Evolutionary conservation across 169 alveolate species (phyloP).

Genomic region (Eimeria sp.): DNA sequence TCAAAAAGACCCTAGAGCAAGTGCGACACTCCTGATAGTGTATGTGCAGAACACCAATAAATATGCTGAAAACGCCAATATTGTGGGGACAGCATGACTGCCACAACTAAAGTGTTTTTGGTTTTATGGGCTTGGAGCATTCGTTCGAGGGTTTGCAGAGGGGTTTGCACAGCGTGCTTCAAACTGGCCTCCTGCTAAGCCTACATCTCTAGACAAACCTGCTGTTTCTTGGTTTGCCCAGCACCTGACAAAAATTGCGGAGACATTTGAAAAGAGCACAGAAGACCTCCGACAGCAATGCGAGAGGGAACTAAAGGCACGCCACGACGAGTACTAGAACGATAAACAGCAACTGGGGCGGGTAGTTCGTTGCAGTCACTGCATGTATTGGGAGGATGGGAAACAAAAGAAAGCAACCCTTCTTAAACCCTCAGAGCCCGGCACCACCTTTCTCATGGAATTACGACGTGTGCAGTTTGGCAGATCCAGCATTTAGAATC

Average conservation of each 20-base stretch:
- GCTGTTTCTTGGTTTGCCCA: background rate
- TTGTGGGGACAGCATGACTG: background rate
- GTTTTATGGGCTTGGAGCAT: background rate
- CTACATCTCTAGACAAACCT: background rate
- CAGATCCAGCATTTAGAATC: background rate
- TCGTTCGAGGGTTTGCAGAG: background rate
- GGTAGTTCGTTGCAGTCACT: background rate
- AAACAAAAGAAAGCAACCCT: background rate
- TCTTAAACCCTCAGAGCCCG: background rate
- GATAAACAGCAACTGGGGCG: background rate
- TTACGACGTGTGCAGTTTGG: background rate
- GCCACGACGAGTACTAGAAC: background rate
- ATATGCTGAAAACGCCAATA: background rate
- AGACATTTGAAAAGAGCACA: conserved; percentile 83
- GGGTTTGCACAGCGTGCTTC: background rate
- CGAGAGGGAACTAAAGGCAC: conserved; percentile 16
- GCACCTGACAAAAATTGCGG: conserved; percentile 80
- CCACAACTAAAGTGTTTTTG: background rate
- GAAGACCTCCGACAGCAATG: conserved; percentile 85
- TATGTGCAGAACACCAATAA: background rate
- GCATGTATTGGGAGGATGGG: background rate
- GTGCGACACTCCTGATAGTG: conserved; percentile 19
- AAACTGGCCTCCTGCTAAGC: background rate
- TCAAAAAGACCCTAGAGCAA: conserved; percentile 35
- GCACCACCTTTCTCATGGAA: background rate